phyloP scores from a whole-genome alignment of 2,329 filamentous ascomycete genomes.

The Conoideocrella luteorostrata region DNA sequence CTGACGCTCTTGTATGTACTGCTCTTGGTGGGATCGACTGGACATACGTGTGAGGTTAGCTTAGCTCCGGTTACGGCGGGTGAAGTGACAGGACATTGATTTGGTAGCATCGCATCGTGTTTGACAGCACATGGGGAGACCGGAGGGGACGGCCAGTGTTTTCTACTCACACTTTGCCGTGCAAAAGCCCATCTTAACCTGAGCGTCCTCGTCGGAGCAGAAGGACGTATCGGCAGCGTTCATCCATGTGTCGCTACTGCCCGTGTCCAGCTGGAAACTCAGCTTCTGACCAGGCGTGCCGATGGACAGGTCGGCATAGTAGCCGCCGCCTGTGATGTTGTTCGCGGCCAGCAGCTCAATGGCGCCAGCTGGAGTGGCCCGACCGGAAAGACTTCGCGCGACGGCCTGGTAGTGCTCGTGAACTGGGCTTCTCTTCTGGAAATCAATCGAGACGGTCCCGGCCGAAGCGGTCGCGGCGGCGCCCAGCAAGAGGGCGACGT shows the following conservation, averaged over 20 bases:
- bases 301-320: constrained; percentile 50
- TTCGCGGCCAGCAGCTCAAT: constrained; percentile 38
- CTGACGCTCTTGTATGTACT: constrained; percentile 40
- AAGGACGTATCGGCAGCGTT: constrained; percentile 51
- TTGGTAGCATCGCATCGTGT: no score
- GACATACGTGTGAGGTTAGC: neutral
- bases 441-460: constrained; percentile 17
- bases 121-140: no score
- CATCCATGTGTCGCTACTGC: constrained; percentile 58
- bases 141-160: neutral
- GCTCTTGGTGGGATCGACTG: constrained; percentile 37
- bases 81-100: no score
- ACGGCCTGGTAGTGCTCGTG: neutral
- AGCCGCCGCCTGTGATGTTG: constrained; percentile 48
- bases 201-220: constrained; percentile 44
- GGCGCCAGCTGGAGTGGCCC: constrained; percentile 20
- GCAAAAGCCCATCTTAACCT: constrained; percentile 17
- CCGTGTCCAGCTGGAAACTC: constrained; percentile 53
- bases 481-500: constrained; percentile 14
- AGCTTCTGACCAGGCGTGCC: constrained; percentile 53
- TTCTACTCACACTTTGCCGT: constrained; percentile 3
- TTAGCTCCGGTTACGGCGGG: no score
- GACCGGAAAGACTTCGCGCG: constrained; percentile 5
- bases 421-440: constrained; percentile 9
- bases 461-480: constrained; percentile 17